A percentile compares a stretch with the other conserved stretches of the same genome.
Evolutionary conservation across 345 rosid genomes (phyloP).

Genomic region (Leavenworthia alabamica): DNA sequence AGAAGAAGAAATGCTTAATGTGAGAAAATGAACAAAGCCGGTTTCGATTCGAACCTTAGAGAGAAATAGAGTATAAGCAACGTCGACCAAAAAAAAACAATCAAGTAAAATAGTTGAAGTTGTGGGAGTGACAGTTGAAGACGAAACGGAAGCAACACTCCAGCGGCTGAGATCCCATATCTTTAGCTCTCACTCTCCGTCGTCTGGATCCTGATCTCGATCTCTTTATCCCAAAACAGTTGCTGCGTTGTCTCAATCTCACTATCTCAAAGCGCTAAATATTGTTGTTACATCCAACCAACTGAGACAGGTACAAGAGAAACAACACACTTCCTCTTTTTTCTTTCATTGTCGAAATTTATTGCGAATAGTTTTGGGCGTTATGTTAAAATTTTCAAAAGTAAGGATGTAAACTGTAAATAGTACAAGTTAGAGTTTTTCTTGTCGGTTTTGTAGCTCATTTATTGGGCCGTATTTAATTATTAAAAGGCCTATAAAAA

Average conservation of each 20-base stretch:
- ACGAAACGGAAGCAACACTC: slow-evolving; percentile 17
- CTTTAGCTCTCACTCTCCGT: slow-evolving; percentile 23
- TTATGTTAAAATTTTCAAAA: too few relatives aligned
- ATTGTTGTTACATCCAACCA: slow-evolving; percentile 6
- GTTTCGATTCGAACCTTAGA: slow-evolving; percentile 15
- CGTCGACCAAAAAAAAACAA: background rate
- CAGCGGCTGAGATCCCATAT: slow-evolving; percentile 31
- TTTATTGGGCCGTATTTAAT: too few relatives aligned
- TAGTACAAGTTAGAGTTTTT: too few relatives aligned
- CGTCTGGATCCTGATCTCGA: slow-evolving; percentile 28
- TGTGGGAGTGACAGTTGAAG: slow-evolving; percentile 30
- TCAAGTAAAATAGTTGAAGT: slow-evolving; percentile 21
- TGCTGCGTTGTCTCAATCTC: slow-evolving; percentile 22
- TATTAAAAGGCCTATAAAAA: too few relatives aligned
- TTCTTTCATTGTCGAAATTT: too few relatives aligned
- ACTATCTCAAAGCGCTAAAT: slow-evolving; percentile 5
- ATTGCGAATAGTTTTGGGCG: too few relatives aligned
- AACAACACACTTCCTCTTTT: too few relatives aligned
- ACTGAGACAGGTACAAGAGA: slow-evolving; percentile 6
- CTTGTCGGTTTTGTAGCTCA: too few relatives aligned
- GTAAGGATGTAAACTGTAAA: too few relatives aligned
- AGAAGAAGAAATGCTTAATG: background rate
- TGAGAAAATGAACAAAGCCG: background rate
- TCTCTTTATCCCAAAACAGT: slow-evolving; percentile 14
- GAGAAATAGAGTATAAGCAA: slow-evolving; percentile 10